These are phyloP conservation scores for Xylaria sp. DNA, from an alignment of 2,329 filamentous ascomycete genomes.

Conservation along the genomic window DNA sequence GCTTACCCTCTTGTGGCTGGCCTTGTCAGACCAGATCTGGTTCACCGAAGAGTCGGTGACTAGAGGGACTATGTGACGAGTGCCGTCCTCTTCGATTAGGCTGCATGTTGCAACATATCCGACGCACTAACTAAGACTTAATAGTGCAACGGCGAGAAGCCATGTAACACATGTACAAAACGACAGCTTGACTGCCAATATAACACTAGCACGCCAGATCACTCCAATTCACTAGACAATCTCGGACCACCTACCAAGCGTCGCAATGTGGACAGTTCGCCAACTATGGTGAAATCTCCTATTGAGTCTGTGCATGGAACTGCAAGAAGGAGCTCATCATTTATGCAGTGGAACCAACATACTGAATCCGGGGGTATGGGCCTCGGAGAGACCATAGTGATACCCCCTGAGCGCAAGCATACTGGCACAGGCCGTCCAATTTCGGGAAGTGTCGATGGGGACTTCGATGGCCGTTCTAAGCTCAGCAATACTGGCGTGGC, in stretches of 20 bases:
- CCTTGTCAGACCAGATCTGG: constrained; percentile 6
- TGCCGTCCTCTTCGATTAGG: constrained; percentile 8
- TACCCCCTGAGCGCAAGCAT: constrained; percentile 42
- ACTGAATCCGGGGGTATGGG: constrained; percentile 38
- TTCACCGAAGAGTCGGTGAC: constrained; percentile 13
- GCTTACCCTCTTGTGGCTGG: constrained; percentile 1
- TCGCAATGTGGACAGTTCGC: constrained; percentile 49
- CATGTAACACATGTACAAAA: constrained; percentile 69
- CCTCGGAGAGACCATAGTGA: constrained; percentile 30
- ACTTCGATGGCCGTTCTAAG: constrained; percentile 51
- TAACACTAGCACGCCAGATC: constrained; percentile 49
- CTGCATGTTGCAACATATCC: constrained; percentile 32
- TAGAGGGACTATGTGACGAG: neutral
- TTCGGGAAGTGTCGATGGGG: constrained; percentile 42
- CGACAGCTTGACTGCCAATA: constrained; percentile 60
- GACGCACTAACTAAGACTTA: constrained; percentile 39
- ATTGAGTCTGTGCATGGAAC: constrained; percentile 48
- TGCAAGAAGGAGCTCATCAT: constrained; percentile 39
- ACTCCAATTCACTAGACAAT: constrained; percentile 48
- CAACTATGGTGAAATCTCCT: constrained; percentile 42
- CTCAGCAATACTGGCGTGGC: constrained; percentile 56
- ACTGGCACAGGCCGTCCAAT: constrained; percentile 37
- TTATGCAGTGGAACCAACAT: constrained; percentile 44
- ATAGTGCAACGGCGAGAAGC: constrained; percentile 68
- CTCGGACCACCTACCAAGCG: constrained; percentile 53